Conservation (phyloP, 179 eudicot genomes). For the Sideroxylon spinosum region DNA sequence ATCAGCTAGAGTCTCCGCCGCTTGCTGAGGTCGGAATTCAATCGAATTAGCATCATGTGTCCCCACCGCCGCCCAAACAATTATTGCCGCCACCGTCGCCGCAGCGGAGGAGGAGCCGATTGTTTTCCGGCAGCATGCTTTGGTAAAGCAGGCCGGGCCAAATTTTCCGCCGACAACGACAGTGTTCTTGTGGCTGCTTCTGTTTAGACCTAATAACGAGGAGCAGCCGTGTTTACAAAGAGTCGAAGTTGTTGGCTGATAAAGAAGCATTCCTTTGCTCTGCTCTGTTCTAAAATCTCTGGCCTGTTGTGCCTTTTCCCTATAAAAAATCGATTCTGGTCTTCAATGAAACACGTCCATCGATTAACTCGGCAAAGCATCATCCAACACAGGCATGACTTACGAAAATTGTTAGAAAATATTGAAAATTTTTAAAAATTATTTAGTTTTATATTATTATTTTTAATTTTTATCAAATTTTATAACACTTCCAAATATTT, state of each 20-base stretch:
- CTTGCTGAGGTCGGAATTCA: conserved; percentile 7
- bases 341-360: too few relatives aligned
- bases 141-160: conserved; percentile 1
- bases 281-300: not conserved
- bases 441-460: too few relatives aligned
- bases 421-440: too few relatives aligned
- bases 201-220: not conserved
- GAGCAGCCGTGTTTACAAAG: conserved; percentile 7
- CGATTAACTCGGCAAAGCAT: too few relatives aligned
- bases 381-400: too few relatives aligned
- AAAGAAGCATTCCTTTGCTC: not conserved
- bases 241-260: not conserved
- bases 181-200: not conserved
- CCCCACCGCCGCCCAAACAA: conserved; percentile 11
- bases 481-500: too few relatives aligned
- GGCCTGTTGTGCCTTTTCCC: too few relatives aligned
- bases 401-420: too few relatives aligned
- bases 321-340: too few relatives aligned
- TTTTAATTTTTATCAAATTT: too few relatives aligned
- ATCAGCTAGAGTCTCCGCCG: conserved; percentile 52
- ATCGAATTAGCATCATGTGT: conserved; percentile 18
- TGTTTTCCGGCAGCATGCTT: conserved; percentile 3
- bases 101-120: conserved; percentile 15
- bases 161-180: not conserved
- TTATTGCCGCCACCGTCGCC: conserved; percentile 17